Evolutionary conservation across 495 filamentous ascomycete genomes (phyloP).

Genomic region (Mycothermus thermophilus): DNA sequence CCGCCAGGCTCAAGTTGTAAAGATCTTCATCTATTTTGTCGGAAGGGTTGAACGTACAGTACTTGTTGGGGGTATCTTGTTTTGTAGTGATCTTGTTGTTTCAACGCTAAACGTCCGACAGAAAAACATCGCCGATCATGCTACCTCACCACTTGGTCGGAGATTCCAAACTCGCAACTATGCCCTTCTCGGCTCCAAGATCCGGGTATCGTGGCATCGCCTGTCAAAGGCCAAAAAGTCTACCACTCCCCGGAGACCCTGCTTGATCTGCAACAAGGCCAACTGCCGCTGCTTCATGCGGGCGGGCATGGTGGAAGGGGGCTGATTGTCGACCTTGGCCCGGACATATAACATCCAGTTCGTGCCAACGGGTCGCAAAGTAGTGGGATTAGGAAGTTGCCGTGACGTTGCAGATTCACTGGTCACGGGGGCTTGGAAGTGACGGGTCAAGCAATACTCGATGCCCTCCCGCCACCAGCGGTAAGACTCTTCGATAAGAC

Average conservation of each 20-base stretch:
- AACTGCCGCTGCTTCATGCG: slow-evolving; percentile 27
- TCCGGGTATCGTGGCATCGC: slow-evolving; percentile 25
- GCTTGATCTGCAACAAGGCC: slow-evolving; percentile 19
- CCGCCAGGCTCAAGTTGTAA: too few species aligned
- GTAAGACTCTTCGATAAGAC: slow-evolving; percentile 31
- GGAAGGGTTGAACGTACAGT: too few species aligned
- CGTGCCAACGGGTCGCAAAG: slow-evolving; percentile 9
- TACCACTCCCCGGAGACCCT: slow-evolving; percentile 28
- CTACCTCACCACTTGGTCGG: too few species aligned
- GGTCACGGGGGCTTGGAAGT: slow-evolving; percentile 11
- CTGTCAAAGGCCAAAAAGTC: slow-evolving; percentile 31
- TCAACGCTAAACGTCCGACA: too few species aligned
- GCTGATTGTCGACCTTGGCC: slow-evolving; percentile 22
- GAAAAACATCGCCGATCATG: too few species aligned
- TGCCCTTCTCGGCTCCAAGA: too few species aligned
- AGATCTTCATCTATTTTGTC: too few species aligned
- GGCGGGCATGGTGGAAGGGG: slow-evolving; percentile 16
- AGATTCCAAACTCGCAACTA: too few species aligned
- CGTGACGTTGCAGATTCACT: slow-evolving; percentile 5
- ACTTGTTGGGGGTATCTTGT: too few species aligned
- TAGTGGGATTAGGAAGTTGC: slow-evolving; percentile 9
- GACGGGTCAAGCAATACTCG: slow-evolving; percentile 27
- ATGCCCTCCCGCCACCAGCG: slow-evolving; percentile 27
- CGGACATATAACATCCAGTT: slow-evolving; percentile 30
- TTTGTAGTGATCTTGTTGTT: too few species aligned